Evolutionary conservation across 1,284 basidiomycete species (phyloP).

Genomic region (Athelia sp.): DNA sequence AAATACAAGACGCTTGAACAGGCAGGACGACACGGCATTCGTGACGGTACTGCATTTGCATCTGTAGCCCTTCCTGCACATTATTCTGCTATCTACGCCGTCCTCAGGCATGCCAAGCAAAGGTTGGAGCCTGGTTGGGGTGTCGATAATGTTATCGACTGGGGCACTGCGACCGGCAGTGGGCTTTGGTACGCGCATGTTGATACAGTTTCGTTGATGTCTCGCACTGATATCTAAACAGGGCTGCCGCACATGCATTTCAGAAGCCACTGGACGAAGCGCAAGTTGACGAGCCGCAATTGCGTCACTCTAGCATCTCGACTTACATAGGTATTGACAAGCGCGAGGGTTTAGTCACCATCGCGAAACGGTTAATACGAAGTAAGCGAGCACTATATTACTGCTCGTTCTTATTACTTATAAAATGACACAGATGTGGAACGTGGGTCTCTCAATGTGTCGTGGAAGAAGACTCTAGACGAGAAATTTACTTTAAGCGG

Average conservation of each 20-base stretch:
- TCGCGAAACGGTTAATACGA: constrained; percentile 58
- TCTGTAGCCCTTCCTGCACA: constrained; percentile 72
- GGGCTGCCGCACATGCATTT: constrained; percentile 66
- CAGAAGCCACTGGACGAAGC: constrained; percentile 29
- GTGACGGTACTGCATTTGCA: constrained; percentile 73
- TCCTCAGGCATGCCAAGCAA: constrained; percentile 57
- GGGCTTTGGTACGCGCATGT: constrained; percentile 59
- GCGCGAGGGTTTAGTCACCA: constrained; percentile 58
- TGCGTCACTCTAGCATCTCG: constrained; percentile 46
- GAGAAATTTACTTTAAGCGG: constrained; percentile 38
- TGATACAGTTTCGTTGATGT: constrained; percentile 4
- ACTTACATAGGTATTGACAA: constrained; percentile 69
- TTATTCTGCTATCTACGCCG: constrained; percentile 66
- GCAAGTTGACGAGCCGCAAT: constrained; percentile 28
- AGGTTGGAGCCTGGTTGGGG: constrained; percentile 57
- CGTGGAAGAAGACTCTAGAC: constrained; percentile 55
- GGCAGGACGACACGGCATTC: constrained; percentile 48
- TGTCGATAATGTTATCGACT: constrained; percentile 61
- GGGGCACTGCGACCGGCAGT: constrained; percentile 72
- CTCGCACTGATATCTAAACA: constrained; percentile 14
- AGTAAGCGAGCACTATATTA: constrained; percentile 31
- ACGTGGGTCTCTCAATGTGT: constrained; percentile 34
- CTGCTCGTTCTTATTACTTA: constrained; percentile 4
- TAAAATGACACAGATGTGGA: constrained; percentile 36
- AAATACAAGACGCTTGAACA: constrained; percentile 58